phyloP scores from a whole-genome alignment of 106 monocot genomes.

The Alisma plantagoaquatica region DNA sequence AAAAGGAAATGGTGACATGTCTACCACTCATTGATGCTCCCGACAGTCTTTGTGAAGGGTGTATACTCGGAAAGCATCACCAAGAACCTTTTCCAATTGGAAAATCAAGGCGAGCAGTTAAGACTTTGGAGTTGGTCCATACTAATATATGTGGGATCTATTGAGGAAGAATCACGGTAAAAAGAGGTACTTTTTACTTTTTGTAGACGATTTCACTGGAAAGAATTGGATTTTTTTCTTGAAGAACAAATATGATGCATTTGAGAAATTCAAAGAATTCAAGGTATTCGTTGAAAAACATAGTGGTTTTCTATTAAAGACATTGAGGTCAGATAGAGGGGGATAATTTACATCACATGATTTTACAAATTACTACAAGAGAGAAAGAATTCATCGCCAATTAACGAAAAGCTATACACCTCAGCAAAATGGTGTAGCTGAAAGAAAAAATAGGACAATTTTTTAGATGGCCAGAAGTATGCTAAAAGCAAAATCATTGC shows the following conservation, averaged over 20 bases:
- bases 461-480: constrained; percentile 8
- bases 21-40: not conserved
- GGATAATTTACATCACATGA: not conserved
- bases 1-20: not conserved
- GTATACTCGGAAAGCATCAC: not conserved
- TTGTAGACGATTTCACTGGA: not conserved
- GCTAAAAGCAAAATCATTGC: not conserved
- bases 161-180: not conserved
- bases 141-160: not conserved
- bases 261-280: constrained; percentile 3
- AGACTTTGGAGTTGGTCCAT: not conserved
- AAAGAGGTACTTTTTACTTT: not conserved
- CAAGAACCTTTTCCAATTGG: not conserved
- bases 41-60: not conserved
- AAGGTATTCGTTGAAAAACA: constrained; percentile 1
- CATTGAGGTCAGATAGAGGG: not conserved
- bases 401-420: not conserved
- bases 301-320: not conserved
- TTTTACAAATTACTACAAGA: not conserved
- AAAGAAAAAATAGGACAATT: constrained; percentile 1
- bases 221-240: not conserved
- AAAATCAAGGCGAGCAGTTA: not conserved
- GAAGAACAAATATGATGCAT: not conserved
- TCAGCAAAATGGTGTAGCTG: constrained; percentile 2
- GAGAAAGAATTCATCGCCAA: not conserved